These are phyloP conservation scores for Effrenium voratum DNA, from an alignment of 73 alveolate genomes.

Conservation along the genomic window DNA sequence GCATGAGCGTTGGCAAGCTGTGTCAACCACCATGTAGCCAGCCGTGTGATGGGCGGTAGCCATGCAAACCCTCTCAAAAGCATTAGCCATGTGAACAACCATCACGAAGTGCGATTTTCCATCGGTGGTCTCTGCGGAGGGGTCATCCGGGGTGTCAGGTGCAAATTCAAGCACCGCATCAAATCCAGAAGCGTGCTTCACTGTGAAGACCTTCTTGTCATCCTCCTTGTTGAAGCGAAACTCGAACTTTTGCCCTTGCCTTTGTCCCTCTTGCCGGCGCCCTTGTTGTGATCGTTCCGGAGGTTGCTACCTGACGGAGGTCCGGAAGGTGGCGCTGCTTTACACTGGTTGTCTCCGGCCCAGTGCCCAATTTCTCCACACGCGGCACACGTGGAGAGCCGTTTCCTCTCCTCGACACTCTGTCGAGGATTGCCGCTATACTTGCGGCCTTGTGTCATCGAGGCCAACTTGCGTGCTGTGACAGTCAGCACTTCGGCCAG, in stretches of 20 bases:
- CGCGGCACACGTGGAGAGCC: neutral
- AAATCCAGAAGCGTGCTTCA: neutral
- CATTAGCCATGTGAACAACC: neutral
- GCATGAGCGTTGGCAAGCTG: too few relatives aligned
- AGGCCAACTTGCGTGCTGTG: slow-evolving; percentile 18
- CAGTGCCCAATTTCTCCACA: neutral
- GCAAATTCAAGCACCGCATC: neutral
- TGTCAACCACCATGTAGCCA: slow-evolving; percentile 44
- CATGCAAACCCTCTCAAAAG: neutral
- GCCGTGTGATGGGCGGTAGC: neutral
- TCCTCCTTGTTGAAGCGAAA: neutral
- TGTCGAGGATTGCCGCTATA: neutral
- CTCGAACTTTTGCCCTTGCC: neutral
- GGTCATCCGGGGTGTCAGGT: neutral
- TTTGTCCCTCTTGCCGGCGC: neutral
- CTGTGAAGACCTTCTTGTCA: slow-evolving; percentile 12
- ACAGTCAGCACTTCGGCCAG: slow-evolving; percentile 8
- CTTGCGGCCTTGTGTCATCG: slow-evolving; percentile 3
- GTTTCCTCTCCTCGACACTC: neutral
- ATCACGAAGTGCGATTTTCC: slow-evolving; percentile 3
- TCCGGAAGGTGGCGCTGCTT: neutral
- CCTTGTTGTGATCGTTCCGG: neutral
- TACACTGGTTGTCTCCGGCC: neutral
- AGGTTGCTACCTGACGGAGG: neutral
- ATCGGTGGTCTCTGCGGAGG: too few relatives aligned